Conservation (phyloP, 2,329 filamentous ascomycete species). For the Botrytis medusae region DNA sequence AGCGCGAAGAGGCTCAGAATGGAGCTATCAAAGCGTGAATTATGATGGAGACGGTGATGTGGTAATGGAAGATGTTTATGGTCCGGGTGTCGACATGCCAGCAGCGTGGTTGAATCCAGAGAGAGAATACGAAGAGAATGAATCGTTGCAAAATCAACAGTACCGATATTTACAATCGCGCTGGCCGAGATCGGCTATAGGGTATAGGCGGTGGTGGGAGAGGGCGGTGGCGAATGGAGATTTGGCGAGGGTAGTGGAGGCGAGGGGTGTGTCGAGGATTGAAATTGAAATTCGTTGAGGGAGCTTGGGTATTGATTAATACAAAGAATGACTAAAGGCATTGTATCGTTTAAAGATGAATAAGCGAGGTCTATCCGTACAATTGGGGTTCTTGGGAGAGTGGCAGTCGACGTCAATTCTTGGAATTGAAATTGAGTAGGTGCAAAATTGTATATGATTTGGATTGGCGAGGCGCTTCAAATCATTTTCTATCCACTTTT, state of each 20-base stretch:
- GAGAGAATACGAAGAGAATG: slow-evolving; percentile 9
- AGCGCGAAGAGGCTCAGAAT: background rate
- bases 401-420: background rate
- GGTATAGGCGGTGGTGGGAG: slow-evolving; percentile 3
- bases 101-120: slow-evolving; percentile 15
- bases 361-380: background rate
- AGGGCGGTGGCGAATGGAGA: slow-evolving; percentile 27
- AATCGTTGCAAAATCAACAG: slow-evolving; percentile 9
- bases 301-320: background rate
- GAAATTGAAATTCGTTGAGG: slow-evolving; percentile 20
- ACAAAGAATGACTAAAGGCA: background rate
- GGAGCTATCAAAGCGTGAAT: slow-evolving; percentile 19
- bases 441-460: background rate
- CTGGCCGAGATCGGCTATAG: slow-evolving; percentile 1
- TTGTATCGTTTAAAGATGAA: background rate
- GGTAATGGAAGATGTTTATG: slow-evolving; percentile 33
- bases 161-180: slow-evolving; percentile 21
- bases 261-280: slow-evolving; percentile 28
- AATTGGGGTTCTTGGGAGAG: background rate
- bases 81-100: slow-evolving; percentile 2
- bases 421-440: background rate
- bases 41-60: slow-evolving; percentile 33
- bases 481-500: background rate
- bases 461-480: background rate
- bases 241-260: slow-evolving; percentile 40